These are phyloP conservation scores for Knufia fluminis DNA, from an alignment of 2,329 filamentous ascomycete genomes.

Conservation along the genomic window DNA sequence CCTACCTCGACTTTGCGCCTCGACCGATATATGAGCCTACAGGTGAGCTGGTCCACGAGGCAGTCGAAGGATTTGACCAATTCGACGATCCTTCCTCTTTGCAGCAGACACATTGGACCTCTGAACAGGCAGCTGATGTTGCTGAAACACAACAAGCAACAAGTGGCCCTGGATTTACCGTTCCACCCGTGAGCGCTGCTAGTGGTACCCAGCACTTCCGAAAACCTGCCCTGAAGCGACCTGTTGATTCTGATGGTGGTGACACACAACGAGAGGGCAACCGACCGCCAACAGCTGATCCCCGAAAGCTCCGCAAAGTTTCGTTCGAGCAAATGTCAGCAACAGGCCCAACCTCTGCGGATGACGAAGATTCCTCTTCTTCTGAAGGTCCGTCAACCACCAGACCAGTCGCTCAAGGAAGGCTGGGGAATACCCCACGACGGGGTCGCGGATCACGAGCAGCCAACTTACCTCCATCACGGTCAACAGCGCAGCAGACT, in stretches of 20 bases:
- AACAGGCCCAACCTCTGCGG: constrained; percentile 17
- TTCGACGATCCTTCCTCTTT: constrained; percentile 16
- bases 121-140: constrained; percentile 11
- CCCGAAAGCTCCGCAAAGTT: constrained; percentile 13
- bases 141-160: constrained; percentile 7
- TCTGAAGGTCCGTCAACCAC: constrained; percentile 4
- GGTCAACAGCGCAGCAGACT: neutral
- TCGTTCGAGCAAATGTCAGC: constrained; percentile 23
- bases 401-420: neutral
- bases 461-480: neutral
- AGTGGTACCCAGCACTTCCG: constrained; percentile 12
- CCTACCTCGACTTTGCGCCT: constrained; percentile 16
- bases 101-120: constrained; percentile 9
- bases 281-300: constrained; percentile 9
- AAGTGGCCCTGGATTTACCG: constrained; percentile 9
- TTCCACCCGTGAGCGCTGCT: neutral
- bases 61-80: constrained; percentile 14
- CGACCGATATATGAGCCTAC: constrained; percentile 20
- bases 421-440: neutral
- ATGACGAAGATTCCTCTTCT: constrained; percentile 20
- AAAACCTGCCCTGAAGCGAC: constrained; percentile 20
- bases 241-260: constrained; percentile 12
- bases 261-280: constrained; percentile 9
- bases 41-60: constrained; percentile 17
- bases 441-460: neutral